Conservation (phyloP, 352 stramenopile species). For the Phytopythium boreale region DNA sequence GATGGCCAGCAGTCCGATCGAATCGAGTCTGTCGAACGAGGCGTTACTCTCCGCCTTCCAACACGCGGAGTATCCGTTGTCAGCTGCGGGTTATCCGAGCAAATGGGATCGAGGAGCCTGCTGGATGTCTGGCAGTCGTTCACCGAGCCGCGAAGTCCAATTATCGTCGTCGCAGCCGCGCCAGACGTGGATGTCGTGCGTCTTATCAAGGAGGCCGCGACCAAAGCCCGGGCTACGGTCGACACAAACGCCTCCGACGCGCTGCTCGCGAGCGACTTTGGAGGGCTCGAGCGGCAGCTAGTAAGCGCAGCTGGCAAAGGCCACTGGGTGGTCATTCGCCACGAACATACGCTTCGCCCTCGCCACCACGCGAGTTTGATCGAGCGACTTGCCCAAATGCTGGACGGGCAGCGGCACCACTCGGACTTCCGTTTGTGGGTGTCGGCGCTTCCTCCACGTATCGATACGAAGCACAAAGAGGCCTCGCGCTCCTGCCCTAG, state of each 20-base stretch:
- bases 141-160: background rate
- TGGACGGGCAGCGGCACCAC: background rate
- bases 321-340: background rate
- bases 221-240: background rate
- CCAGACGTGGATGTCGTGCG: background rate
- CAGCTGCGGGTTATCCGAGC: background rate
- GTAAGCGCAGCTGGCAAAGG: background rate
- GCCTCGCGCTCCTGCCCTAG: background rate
- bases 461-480: background rate
- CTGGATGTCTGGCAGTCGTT: constrained; percentile 1
- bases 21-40: background rate
- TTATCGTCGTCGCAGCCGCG: background rate
- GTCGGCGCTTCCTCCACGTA: background rate
- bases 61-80: background rate
- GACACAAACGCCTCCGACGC: background rate
- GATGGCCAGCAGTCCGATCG: background rate
- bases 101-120: background rate
- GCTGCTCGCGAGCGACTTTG: background rate
- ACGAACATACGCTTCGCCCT: background rate
- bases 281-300: background rate
- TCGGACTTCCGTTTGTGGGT: constrained; percentile 4
- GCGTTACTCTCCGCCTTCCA: background rate
- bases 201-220: background rate
- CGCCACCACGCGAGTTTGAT: background rate
- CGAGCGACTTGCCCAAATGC: background rate